phyloP scores from a whole-genome alignment of 106 monocot species.

The Cymbidium sinense region DNA sequence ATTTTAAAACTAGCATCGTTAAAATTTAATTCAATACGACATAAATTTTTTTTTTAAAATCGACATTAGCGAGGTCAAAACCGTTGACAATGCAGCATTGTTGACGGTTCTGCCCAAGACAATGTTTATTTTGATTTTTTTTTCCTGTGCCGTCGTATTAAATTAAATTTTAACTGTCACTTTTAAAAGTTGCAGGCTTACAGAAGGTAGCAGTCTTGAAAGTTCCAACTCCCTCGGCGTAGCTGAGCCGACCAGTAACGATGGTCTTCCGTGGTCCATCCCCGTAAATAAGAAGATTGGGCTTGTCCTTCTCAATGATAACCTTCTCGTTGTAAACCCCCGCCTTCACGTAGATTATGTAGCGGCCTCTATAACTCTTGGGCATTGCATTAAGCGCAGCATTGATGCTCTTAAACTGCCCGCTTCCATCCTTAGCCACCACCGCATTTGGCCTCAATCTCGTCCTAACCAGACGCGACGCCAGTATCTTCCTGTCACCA shows the following conservation, averaged over 20 bases:
- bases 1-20: no score
- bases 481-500: constrained; percentile 35
- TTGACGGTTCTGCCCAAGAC: no score
- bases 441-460: constrained; percentile 27
- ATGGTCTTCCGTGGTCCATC: constrained; percentile 42
- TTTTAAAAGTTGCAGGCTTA: no score
- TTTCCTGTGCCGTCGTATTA: no score
- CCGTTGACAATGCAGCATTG: no score
- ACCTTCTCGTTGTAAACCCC: constrained; percentile 40
- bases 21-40: no score
- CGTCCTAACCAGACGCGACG: background rate
- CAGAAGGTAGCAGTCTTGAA: constrained; percentile 48
- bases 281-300: constrained; percentile 56
- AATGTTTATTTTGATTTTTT: no score
- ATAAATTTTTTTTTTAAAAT: no score
- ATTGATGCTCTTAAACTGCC: constrained; percentile 41
- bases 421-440: constrained; percentile 54
- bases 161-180: no score
- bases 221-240: constrained; percentile 23
- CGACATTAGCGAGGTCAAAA: no score
- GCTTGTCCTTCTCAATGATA: constrained; percentile 19
- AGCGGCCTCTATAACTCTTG: constrained; percentile 11
- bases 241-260: constrained; percentile 23
- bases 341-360: constrained; percentile 61
- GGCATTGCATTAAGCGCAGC: constrained; percentile 32